Evolutionary conservation across 1,284 basidiomycete species (phyloP), one percentile per base, ranked within the genome.

Genomic region (Apiotrichum gracile): DNA sequence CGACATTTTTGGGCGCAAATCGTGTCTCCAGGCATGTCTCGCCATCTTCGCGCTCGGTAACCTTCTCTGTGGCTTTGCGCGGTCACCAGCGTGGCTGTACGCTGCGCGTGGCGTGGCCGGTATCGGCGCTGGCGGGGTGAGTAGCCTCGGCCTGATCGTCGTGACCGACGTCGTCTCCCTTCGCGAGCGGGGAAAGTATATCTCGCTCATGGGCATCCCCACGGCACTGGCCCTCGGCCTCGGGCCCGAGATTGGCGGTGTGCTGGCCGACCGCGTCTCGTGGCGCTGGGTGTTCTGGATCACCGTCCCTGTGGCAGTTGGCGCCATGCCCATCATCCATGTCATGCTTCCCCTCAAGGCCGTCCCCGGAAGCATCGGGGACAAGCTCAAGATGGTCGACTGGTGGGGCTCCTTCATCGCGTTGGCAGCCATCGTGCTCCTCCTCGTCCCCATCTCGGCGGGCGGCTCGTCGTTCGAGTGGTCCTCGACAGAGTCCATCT

Each of bases 111-210:
- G 73, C 4, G 63, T 77, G 9, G 73, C 75, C 5, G 76, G 76
- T 51, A 69, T 76, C 25, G 76, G 74, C 17, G 75, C 74, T 25
- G 75, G 76, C 33, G 76, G 74, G 9, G 63, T 77, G 45, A 75
- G 69, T 34, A 67, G 66, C 26, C 68, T 76, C 61, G 45, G 64
- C 0, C 75, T 72, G 40, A 71, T 77, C 46, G 70, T 76, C 47
- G 68, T 74, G 17, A 69, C 69, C 14, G 75, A 76, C 52, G 66
- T 77, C 16, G 74, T 76, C 46, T 65, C 62, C 22, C 60, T 76
- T 46, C 67, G 71, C 45, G 65, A 71, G 9, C 61, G 75, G 34
- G 76, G 75, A 1, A 76, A 70, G 21, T 76, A 70, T 57, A 72
- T 76, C 46, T 60, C 60, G 5, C 45, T 65, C 25, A 58, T 69